phyloP scores from a whole-genome alignment of 176 grass and related monocot species.

The Rhynchospora tenuis region DNA sequence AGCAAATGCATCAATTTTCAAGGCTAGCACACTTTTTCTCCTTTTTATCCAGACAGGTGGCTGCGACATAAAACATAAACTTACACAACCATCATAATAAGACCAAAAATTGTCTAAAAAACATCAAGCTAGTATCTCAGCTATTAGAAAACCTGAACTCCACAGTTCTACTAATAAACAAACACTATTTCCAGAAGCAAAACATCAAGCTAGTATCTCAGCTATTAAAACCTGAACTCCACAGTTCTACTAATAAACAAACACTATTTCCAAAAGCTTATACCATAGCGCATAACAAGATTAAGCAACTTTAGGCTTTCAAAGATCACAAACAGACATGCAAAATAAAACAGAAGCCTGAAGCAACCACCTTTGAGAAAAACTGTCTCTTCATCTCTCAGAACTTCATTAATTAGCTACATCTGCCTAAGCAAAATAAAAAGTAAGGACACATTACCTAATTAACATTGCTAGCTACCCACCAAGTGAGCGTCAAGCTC shows the following conservation, averaged over 20 bases:
- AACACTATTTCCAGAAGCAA: not conserved
- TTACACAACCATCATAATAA: too few species aligned
- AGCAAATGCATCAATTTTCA: too few species aligned
- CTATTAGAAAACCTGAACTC: not conserved
- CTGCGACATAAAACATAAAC: too few species aligned
- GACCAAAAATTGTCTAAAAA: too few species aligned
- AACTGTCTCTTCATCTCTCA: not conserved
- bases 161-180: not conserved
- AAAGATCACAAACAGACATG: not conserved
- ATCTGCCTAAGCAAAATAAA: not conserved
- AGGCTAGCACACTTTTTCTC: too few species aligned
- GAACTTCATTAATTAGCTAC: not conserved
- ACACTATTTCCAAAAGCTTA: not conserved
- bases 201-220: too few species aligned
- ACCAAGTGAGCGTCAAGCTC: slow-evolving; percentile 76
- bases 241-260: not conserved
- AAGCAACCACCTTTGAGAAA: not conserved
- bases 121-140: too few species aligned
- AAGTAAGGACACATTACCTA: not conserved
- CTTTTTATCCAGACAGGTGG: too few species aligned
- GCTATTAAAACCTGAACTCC: not conserved
- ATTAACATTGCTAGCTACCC: slow-evolving; percentile 18
- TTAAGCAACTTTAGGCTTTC: not conserved
- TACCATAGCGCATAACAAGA: not conserved
- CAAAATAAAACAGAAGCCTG: not conserved